A percentile compares a stretch with the other conserved stretches of the same genome.
Evolutionary conservation across 495 filamentous ascomycete species (phyloP).

Genomic region (Penicillium simplicissimum): DNA sequence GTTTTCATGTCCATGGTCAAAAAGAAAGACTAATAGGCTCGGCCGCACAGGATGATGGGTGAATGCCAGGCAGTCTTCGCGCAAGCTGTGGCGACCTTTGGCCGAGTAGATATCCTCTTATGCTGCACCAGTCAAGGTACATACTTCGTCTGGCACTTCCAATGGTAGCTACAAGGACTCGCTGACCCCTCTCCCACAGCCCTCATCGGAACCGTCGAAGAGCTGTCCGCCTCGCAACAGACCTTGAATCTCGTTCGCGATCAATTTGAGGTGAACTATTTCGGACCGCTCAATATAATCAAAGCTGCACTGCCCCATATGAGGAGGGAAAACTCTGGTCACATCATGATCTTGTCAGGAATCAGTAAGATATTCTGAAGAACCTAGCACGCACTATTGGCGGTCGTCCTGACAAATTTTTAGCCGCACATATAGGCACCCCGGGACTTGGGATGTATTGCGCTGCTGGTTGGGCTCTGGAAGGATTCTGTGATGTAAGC

Average conservation of each 20-base stretch:
- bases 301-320: conserved; percentile 83
- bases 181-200: conserved; percentile 47
- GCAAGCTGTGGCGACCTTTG: conserved; percentile 79
- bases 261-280: conserved; percentile 94
- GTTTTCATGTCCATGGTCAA: neutral
- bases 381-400: neutral
- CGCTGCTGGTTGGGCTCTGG: conserved; percentile 90
- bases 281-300: conserved; percentile 93
- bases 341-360: conserved; percentile 86
- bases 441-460: conserved; percentile 89
- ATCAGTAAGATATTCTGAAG: conserved; percentile 55
- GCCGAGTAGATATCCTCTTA: conserved; percentile 82
- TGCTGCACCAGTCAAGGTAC: conserved; percentile 84
- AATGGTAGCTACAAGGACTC: neutral
- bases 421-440: conserved; percentile 85
- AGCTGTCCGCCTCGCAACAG: conserved; percentile 70
- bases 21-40: conserved; percentile 16
- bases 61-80: conserved; percentile 81
- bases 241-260: conserved; percentile 78
- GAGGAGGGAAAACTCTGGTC: conserved; percentile 74
- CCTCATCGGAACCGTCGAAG: conserved; percentile 88
- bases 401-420: conserved; percentile 19
- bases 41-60: conserved; percentile 41
- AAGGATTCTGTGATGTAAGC: conserved; percentile 90
- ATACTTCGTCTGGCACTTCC: conserved; percentile 2